phyloP scores from a whole-genome alignment of 2,329 filamentous ascomycete species.

The Lachnellula hyalina region DNA sequence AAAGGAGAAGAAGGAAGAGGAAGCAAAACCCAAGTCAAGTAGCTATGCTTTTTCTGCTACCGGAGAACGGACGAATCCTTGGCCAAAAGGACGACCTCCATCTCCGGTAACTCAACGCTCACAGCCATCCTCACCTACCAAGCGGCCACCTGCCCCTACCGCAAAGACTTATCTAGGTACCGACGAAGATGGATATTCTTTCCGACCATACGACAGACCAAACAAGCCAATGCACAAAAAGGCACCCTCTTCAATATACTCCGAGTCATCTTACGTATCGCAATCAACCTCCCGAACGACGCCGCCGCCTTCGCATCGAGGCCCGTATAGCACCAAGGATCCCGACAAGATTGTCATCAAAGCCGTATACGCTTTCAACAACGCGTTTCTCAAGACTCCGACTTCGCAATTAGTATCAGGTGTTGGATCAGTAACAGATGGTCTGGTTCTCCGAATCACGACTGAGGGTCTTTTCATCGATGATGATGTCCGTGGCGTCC shows the following conservation, averaged over 20 bases:
- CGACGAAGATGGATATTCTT: constrained; percentile 63
- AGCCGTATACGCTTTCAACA: constrained; percentile 89
- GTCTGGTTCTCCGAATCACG: constrained; percentile 83
- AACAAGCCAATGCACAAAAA: constrained; percentile 51
- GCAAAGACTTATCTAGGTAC: constrained; percentile 55
- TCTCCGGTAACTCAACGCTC: constrained; percentile 28
- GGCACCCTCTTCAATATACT: constrained; percentile 67
- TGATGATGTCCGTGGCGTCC: constrained; percentile 83
- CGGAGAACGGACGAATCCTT: constrained; percentile 65
- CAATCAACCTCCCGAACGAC: constrained; percentile 79
- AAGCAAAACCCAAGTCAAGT: constrained; percentile 27
- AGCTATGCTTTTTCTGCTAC: constrained; percentile 61
- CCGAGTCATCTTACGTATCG: constrained; percentile 84
- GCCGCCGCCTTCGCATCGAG: constrained; percentile 71
- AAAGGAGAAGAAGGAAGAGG: constrained; percentile 15
- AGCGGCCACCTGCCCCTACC: constrained; percentile 42
- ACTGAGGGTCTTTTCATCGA: constrained; percentile 96
- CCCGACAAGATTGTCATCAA: constrained; percentile 95
- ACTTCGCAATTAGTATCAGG: constrained; percentile 84
- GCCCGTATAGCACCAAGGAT: constrained; percentile 80
- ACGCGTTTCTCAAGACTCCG: constrained; percentile 81
- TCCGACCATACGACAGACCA: constrained; percentile 70
- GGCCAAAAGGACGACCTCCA: constrained; percentile 57
- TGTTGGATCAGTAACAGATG: constrained; percentile 82
- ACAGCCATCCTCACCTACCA: constrained; percentile 34